These are phyloP conservation scores for Chamaecyparis obtusa DNA, from an alignment of 75 land plant species.

Conservation along the genomic window DNA sequence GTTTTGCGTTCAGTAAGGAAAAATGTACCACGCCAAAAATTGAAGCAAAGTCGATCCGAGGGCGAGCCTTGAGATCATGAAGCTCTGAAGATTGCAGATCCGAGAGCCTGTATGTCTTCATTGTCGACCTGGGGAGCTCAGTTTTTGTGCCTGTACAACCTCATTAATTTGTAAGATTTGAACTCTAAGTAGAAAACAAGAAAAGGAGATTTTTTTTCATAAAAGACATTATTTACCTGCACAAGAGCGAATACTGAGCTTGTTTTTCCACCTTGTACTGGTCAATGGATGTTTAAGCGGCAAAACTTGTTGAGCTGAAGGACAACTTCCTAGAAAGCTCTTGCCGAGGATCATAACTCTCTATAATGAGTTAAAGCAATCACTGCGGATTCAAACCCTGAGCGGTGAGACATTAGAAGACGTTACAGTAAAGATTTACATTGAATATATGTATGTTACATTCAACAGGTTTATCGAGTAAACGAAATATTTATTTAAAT, in stretches of 20 bases:
- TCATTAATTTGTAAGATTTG: not conserved
- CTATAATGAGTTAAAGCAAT: not conserved
- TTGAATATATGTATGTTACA: too few species aligned
- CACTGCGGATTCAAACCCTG: not conserved
- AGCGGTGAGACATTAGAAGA: not conserved
- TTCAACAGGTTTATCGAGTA: too few species aligned
- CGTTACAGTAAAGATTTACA: too few species aligned
- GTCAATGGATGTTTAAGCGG: not conserved
- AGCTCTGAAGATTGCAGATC: conserved; percentile 61
- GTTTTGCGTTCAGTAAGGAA: not conserved
- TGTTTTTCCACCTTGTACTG: not conserved
- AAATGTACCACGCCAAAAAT: conserved; percentile 66
- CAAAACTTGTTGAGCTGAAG: not conserved
- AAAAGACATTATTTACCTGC: not conserved
- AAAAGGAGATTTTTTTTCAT: not conserved
- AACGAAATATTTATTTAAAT: too few species aligned
- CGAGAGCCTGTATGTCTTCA: conserved; percentile 75
- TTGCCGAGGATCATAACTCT: not conserved
- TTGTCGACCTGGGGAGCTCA: conserved; percentile 22
- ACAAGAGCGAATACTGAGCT: not conserved
- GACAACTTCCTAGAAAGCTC: not conserved
- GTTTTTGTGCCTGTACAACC: not conserved
- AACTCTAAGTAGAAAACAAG: not conserved
- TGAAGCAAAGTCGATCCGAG: conserved; percentile 93
- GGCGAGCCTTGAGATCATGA: conserved; percentile 76